A percentile compares a stretch with the other conserved stretches of the same genome.
phyloP scores from a whole-genome alignment of 805 yeast species.

The Yarrowia sp. region DNA sequence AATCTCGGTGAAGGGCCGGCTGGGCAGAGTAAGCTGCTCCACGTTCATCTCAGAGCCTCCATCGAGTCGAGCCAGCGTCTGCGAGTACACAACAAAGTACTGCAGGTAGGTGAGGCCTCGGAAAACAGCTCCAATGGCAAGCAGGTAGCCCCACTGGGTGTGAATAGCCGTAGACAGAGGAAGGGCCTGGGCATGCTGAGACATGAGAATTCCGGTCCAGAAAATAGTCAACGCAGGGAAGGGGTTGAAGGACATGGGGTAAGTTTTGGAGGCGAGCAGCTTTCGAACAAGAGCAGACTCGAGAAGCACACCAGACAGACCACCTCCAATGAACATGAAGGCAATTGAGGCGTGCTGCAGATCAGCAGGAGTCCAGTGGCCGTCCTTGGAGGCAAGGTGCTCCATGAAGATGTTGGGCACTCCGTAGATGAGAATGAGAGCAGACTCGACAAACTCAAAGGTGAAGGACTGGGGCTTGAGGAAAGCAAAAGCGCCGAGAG shows the following conservation, averaged over 20 bases:
- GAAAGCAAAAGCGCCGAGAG: background rate
- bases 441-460: constrained; percentile 82
- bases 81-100: constrained; percentile 42
- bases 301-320: constrained; percentile 81
- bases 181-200: constrained; percentile 87
- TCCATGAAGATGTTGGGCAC: constrained; percentile 86
- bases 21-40: constrained; percentile 42
- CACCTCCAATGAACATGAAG: constrained; percentile 86
- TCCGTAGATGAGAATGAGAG: constrained; percentile 83
- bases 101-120: constrained; percentile 65
- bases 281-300: constrained; percentile 50
- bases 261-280: constrained; percentile 30
- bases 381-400: constrained; percentile 75
- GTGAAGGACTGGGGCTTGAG: constrained; percentile 44
- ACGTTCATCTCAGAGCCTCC: constrained; percentile 14
- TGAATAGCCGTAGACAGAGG: constrained; percentile 75
- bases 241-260: constrained; percentile 77
- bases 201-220: constrained; percentile 96
- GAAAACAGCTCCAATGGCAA: constrained; percentile 78
- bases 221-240: constrained; percentile 90
- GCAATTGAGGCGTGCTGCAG: constrained; percentile 89
- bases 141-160: constrained; percentile 86
- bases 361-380: constrained; percentile 86
- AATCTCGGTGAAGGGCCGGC: constrained; percentile 84
- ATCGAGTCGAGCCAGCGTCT: constrained; percentile 29